A percentile compares a stretch with the other conserved stretches of the same genome.
phyloP scores from a whole-genome alignment of 2,329 filamentous ascomycete species.

The Coleophoma eucalyptorum region DNA sequence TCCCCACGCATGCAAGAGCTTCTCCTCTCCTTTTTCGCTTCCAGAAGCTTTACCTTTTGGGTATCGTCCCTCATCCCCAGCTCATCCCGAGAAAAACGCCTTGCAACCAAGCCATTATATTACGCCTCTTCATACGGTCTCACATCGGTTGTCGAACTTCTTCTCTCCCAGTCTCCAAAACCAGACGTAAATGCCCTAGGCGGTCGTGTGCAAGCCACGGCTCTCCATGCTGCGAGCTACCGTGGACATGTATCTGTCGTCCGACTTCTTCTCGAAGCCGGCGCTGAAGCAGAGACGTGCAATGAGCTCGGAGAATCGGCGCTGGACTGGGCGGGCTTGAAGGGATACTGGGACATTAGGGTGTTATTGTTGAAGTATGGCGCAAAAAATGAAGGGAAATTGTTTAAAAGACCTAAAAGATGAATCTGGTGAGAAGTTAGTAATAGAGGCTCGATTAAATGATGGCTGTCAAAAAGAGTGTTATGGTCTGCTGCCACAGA shows the following conservation, averaged over 20 bases:
- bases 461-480: too few relatives aligned
- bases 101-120: conserved; percentile 13
- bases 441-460: too few relatives aligned
- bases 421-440: too few relatives aligned
- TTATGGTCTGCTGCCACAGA: too few relatives aligned
- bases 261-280: conserved; percentile 12
- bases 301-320: conserved; percentile 10
- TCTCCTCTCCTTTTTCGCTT: not conserved
- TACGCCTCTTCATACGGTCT: conserved; percentile 19
- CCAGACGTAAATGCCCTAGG: conserved; percentile 14
- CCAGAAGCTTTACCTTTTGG: conserved; percentile 16
- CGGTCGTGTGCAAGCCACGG: conserved; percentile 11
- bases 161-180: conserved; percentile 10
- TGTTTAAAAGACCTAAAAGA: too few relatives aligned
- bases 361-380: conserved; percentile 14
- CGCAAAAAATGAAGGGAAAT: not conserved
- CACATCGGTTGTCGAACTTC: conserved; percentile 9
- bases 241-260: conserved; percentile 13
- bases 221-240: conserved; percentile 16
- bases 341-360: conserved; percentile 4
- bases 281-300: conserved; percentile 13
- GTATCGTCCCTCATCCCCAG: conserved; percentile 11
- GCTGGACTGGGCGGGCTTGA: conserved; percentile 10
- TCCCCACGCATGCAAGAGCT: too few relatives aligned
- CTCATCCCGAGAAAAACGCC: conserved; percentile 1